Evolutionary conservation across 495 filamentous ascomycete genomes (phyloP).

Genomic region (Penicillium steckii): DNA sequence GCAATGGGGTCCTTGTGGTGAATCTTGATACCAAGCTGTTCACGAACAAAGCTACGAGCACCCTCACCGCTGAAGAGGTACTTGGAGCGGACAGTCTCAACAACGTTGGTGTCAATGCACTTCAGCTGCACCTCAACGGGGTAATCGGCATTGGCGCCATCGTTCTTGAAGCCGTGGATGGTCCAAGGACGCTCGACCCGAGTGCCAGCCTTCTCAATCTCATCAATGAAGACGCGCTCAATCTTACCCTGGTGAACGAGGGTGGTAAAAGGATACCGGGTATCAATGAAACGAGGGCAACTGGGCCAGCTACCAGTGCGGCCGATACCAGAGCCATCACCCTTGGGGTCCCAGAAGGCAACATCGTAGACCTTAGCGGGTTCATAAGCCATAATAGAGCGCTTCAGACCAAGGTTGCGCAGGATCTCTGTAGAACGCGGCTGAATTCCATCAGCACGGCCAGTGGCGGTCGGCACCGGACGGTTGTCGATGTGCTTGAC

Average conservation of each 20-base stretch:
- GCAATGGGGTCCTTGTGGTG: constrained; percentile 63
- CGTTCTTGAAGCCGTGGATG: constrained; percentile 59
- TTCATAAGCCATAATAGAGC: constrained; percentile 60
- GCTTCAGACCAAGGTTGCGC: constrained; percentile 65
- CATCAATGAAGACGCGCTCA: constrained; percentile 62
- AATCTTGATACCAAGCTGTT: constrained; percentile 58
- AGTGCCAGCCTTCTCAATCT: constrained; percentile 58
- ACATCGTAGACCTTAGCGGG: constrained; percentile 68
- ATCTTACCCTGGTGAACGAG: constrained; percentile 65
- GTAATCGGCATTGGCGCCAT: constrained; percentile 53
- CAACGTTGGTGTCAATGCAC: constrained; percentile 68
- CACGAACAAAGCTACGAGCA: constrained; percentile 60
- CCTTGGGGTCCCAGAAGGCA: constrained; percentile 62
- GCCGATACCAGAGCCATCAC: constrained; percentile 51
- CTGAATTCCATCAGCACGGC: constrained; percentile 76
- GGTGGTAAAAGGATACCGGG: constrained; percentile 65
- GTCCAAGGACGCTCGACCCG: constrained; percentile 62
- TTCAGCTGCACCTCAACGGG: constrained; percentile 69
- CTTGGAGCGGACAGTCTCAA: constrained; percentile 62
- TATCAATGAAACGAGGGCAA: constrained; percentile 65
- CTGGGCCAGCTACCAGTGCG: constrained; percentile 62
- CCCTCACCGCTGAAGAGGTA: constrained; percentile 67
- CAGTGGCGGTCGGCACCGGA: constrained; percentile 59
- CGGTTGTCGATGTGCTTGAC: constrained; percentile 69
- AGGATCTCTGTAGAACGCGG: constrained; percentile 67